These are phyloP conservation scores for Astragalus glycyphyllos DNA, from an alignment of 306 rosid species.

Conservation along the genomic window DNA sequence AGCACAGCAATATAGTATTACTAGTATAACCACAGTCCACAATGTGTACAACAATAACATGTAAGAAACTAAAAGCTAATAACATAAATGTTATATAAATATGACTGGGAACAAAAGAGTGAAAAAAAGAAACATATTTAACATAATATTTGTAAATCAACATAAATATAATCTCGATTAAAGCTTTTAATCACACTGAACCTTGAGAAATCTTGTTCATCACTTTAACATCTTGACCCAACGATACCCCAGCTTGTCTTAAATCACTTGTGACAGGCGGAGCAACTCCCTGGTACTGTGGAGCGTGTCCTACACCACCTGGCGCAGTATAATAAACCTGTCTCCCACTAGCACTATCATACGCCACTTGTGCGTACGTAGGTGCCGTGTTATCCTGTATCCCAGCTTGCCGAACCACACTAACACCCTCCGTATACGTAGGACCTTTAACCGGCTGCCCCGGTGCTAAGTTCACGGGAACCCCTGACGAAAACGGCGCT, in stretches of 20 bases:
- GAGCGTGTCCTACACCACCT: conserved; percentile 56
- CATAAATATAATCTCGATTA: background rate
- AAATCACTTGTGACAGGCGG: conserved; percentile 44
- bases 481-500: conserved; percentile 40
- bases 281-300: conserved; percentile 58
- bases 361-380: conserved; percentile 54
- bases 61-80: conserved; percentile 3
- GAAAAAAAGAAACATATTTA: background rate
- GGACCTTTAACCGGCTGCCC: conserved; percentile 56
- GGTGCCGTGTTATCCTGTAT: conserved; percentile 42
- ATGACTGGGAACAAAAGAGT: background rate
- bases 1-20: background rate
- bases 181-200: conserved; percentile 53
- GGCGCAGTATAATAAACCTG: conserved; percentile 74
- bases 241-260: conserved; percentile 44
- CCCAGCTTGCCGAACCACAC: conserved; percentile 51
- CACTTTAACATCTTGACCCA: conserved; percentile 77
- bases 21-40: background rate
- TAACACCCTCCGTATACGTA: conserved; percentile 61
- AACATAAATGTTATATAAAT: conserved; percentile 2
- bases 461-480: conserved; percentile 45
- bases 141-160: conserved; percentile 15
- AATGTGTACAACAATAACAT: conserved; percentile 37
- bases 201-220: conserved; percentile 75
- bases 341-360: conserved; percentile 72